phyloP scores from a whole-genome alignment of 2,329 filamentous ascomycete species.

The Cladosporium colombiae region DNA sequence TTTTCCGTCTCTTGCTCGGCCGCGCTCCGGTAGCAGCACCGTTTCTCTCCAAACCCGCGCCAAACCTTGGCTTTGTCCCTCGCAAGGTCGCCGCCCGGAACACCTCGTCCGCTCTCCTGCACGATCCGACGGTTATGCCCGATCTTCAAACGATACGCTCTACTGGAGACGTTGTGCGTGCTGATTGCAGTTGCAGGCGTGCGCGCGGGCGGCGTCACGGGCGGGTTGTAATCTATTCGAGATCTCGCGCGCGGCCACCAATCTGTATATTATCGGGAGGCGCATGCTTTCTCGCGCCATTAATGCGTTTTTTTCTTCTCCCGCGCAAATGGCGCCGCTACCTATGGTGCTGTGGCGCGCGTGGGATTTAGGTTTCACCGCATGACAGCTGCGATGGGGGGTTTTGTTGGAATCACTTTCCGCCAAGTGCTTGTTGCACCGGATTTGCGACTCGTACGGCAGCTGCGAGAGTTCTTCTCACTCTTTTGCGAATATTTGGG shows the following conservation, averaged over 20 bases:
- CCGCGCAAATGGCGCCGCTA: background rate
- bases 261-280: background rate
- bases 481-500: background rate
- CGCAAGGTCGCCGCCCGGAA: background rate
- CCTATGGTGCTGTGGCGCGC: background rate
- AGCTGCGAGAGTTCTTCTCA: background rate
- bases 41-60: background rate
- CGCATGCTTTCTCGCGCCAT: background rate
- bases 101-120: background rate
- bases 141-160: conserved; percentile 4
- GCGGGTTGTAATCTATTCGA: background rate
- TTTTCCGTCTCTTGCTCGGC: background rate
- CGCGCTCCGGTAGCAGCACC: background rate
- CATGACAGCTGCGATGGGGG: background rate
- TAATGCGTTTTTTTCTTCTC: background rate
- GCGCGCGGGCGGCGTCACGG: no score
- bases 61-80: background rate
- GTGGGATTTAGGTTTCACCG: background rate
- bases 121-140: background rate
- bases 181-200: background rate
- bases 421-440: background rate
- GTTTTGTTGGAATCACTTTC: background rate
- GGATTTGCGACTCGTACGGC: background rate
- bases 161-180: background rate
- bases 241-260: background rate